Evolutionary conservation across 2,329 filamentous ascomycete genomes (phyloP).

Genomic region (Penicillium capsulatum): DNA sequence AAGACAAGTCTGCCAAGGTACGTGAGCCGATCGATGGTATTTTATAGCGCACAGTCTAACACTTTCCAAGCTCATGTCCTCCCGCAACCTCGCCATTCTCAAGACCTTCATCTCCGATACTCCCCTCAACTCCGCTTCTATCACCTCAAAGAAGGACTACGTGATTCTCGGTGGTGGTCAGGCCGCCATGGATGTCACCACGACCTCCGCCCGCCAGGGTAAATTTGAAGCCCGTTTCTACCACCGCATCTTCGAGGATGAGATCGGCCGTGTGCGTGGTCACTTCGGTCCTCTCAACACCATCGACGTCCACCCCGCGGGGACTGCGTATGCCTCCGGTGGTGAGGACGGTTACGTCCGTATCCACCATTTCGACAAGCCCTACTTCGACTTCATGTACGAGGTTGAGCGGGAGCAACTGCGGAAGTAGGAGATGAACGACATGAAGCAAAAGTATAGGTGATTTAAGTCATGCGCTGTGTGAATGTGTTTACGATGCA

Average conservation of each 20-base stretch:
- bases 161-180: slow-evolving; percentile 97
- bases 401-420: slow-evolving; percentile 86
- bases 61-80: slow-evolving; percentile 65
- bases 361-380: slow-evolving; percentile 97
- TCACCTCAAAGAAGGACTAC: slow-evolving; percentile 94
- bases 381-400: slow-evolving; percentile 97
- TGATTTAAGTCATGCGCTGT: slow-evolving; percentile 28
- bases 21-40: no score
- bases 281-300: slow-evolving; percentile 98
- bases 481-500: slow-evolving; percentile 38
- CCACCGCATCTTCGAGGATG: slow-evolving; percentile 99
- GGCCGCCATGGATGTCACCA: slow-evolving; percentile 98
- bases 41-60: no score
- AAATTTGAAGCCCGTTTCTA: slow-evolving; percentile 99
- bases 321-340: slow-evolving; percentile 88
- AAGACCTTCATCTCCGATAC: slow-evolving; percentile 93
- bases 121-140: slow-evolving; percentile 89
- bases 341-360: slow-evolving; percentile 98
- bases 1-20: slow-evolving; percentile 96
- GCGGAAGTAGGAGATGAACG: slow-evolving; percentile 36
- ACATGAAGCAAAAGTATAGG: slow-evolving; percentile 21
- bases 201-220: slow-evolving; percentile 86
- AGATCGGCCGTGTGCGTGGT: slow-evolving; percentile 92
- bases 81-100: slow-evolving; percentile 80
- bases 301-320: slow-evolving; percentile 85